Evolutionary conservation across 345 rosid genomes (phyloP).

Genomic region (Euphorbia tirucalli): DNA sequence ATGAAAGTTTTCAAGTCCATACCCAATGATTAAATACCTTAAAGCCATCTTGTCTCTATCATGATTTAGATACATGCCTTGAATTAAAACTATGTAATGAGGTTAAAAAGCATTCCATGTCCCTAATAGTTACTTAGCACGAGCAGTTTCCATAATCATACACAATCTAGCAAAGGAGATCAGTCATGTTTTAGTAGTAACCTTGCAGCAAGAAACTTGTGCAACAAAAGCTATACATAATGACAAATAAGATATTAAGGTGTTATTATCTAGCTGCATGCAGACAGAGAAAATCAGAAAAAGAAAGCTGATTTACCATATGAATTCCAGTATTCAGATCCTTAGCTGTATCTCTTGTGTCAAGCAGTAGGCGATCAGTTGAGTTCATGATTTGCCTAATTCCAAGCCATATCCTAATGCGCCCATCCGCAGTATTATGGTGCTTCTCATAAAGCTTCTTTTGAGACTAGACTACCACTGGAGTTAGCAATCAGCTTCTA

Average conservation of each 20-base stretch:
- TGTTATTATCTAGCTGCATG: background rate
- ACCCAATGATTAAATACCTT: too few relatives aligned
- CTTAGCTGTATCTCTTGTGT: conserved; percentile 53
- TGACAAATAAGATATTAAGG: background rate
- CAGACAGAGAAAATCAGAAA: background rate
- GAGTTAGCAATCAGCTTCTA: conserved; percentile 22
- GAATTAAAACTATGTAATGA: too few relatives aligned
- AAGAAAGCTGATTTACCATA: conserved; percentile 43
- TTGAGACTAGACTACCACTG: conserved; percentile 46
- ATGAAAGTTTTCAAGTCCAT: too few relatives aligned
- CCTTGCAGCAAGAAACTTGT: background rate
- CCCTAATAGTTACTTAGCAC: too few relatives aligned
- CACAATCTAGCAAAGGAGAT: too few relatives aligned
- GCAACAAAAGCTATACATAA: conserved; percentile 1
- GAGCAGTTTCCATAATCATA: too few relatives aligned
- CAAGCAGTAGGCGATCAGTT: conserved; percentile 51
- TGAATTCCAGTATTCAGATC: conserved; percentile 68
- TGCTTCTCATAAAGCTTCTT: conserved; percentile 56
- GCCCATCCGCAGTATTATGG: conserved; percentile 63
- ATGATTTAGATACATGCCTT: too few relatives aligned
- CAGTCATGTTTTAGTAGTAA: too few relatives aligned
- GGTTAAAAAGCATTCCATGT: too few relatives aligned
- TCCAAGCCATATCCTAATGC: conserved; percentile 67
- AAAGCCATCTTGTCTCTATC: too few relatives aligned
- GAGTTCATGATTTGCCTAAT: conserved; percentile 67